Evolutionary conservation across 2,329 filamentous ascomycete species (phyloP).

Genomic region (Dactylellina drechsleri): DNA sequence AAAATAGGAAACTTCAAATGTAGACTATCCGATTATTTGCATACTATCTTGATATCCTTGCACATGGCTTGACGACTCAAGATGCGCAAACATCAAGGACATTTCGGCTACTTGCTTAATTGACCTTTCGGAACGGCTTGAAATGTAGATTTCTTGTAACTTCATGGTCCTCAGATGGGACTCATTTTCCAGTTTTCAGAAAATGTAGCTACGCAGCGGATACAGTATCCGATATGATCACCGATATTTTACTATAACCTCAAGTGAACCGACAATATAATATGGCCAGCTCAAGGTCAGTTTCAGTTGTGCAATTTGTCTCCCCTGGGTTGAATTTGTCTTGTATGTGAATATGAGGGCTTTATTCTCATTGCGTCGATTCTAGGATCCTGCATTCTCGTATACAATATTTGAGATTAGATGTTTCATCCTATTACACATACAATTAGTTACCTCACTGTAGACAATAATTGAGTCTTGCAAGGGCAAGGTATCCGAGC

Average conservation of each 20-base stretch:
- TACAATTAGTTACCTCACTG: constrained; percentile 1
- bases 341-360: neutral
- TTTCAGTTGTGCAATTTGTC: constrained; percentile 24
- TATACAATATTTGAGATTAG: constrained; percentile 6
- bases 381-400: neutral
- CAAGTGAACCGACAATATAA: neutral
- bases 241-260: neutral
- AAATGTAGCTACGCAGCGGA: neutral
- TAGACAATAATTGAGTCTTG: neutral
- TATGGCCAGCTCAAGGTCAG: neutral
- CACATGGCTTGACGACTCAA: constrained; percentile 29
- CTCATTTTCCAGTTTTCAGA: neutral
- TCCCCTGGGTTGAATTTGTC: constrained; percentile 7
- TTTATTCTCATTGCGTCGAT: neutral
- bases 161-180: neutral
- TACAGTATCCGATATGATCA: neutral
- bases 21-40: constrained; percentile 6
- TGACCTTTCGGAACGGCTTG: neutral
- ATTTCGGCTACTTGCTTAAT: neutral
- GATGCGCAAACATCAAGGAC: constrained; percentile 8
- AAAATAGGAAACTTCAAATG: constrained; percentile 47
- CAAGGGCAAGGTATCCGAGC: constrained; percentile 1
- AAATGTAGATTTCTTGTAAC: neutral
- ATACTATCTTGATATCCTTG: constrained; percentile 14
- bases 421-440: constrained; percentile 4